Percentiles rank a stretch among this genome's conserved stretches.
phyloP scores from a whole-genome alignment of 2,329 filamentous ascomycete species.

The Onygena corvina region DNA sequence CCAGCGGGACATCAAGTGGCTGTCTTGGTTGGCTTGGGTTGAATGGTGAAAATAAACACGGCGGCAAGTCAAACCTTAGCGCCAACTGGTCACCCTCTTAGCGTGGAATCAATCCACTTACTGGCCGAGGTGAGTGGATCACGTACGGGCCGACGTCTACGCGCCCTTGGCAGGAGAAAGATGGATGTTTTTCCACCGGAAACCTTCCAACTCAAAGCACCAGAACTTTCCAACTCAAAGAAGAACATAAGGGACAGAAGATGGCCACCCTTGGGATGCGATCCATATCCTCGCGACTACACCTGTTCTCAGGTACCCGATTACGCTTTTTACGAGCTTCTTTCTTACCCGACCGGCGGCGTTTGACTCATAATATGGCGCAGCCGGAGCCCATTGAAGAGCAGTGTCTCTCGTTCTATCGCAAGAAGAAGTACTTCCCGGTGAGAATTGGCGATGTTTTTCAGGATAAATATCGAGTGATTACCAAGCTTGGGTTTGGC shows the following conservation, averaged over 20 bases:
- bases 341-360: background rate
- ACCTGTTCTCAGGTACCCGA: background rate
- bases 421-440: slow-evolving; percentile 18
- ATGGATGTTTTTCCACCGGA: no score
- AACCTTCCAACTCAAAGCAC: no score
- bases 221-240: background rate
- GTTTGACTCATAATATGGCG: slow-evolving; percentile 1
- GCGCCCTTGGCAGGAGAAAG: no score
- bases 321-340: background rate
- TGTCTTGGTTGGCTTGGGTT: background rate
- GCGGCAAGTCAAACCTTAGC: background rate
- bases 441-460: slow-evolving; percentile 17
- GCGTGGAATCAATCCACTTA: background rate
- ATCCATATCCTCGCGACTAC: background rate
- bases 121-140: background rate
- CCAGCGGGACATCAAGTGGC: no score
- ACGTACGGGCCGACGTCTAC: no score
- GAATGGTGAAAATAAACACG: background rate
- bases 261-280: background rate
- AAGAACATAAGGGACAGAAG: background rate
- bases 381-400: slow-evolving; percentile 9
- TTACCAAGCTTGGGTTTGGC: slow-evolving; percentile 21
- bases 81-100: no score
- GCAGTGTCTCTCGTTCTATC: slow-evolving; percentile 15
- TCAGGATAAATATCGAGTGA: slow-evolving; percentile 17